Evolutionary conservation across 2,329 filamentous ascomycete species (phyloP).

Genomic region (Blastomyces gilchristii): DNA sequence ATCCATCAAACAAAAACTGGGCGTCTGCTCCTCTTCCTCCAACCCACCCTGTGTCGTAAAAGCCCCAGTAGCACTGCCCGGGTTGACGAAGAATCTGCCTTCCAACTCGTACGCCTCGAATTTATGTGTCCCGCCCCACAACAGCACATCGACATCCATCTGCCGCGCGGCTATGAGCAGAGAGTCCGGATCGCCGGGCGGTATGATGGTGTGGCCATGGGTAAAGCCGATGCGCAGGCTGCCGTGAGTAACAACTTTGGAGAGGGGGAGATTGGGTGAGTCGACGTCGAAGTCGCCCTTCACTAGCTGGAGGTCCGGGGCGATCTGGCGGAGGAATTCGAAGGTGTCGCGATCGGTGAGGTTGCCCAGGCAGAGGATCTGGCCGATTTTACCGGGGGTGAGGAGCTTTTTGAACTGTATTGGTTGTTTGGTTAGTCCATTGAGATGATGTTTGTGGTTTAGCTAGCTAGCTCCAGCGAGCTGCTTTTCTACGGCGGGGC

Average conservation of each 20-base stretch:
- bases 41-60: conserved; percentile 51
- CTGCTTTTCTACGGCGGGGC: not conserved
- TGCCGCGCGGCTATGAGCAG: conserved; percentile 57
- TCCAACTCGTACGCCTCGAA: conserved; percentile 65
- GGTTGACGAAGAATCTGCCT: conserved; percentile 62
- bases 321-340: conserved; percentile 66
- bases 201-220: conserved; percentile 60
- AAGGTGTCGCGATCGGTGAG: conserved; percentile 70
- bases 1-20: conserved; percentile 97
- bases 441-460: not conserved
- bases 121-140: conserved; percentile 60
- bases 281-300: conserved; percentile 62
- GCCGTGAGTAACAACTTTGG: conserved; percentile 61
- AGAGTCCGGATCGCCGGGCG: conserved; percentile 55
- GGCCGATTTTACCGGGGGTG: conserved; percentile 70
- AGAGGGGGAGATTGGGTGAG: conserved; percentile 53
- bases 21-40: conserved; percentile 63
- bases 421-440: not conserved
- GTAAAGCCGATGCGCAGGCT: conserved; percentile 59
- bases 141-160: conserved; percentile 60
- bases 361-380: conserved; percentile 71
- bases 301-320: conserved; percentile 60
- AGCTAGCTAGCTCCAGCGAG: not conserved
- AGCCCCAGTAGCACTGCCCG: conserved; percentile 57
- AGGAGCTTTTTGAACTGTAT: conserved; percentile 76